phyloP scores from a whole-genome alignment of 768 basidiomycete genomes.

The Suillus brevipes region DNA sequence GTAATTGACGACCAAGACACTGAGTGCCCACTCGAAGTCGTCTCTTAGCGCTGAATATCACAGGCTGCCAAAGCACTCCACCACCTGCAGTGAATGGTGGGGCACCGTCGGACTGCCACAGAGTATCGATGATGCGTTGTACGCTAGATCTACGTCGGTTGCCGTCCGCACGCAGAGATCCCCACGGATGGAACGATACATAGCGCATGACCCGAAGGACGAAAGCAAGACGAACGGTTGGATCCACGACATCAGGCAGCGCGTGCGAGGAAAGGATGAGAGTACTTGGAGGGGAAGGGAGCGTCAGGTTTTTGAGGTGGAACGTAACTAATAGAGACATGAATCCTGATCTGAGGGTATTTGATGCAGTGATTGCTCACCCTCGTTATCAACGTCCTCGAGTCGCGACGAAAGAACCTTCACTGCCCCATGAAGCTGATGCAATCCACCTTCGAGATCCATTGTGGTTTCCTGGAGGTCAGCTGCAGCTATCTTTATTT shows the following conservation, averaged over 20 bases:
- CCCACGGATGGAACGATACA: conserved; percentile 77
- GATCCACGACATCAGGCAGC: conserved; percentile 36
- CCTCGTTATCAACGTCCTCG: conserved; percentile 46
- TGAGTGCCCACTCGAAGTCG: conserved; percentile 20
- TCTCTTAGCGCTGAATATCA: conserved; percentile 32
- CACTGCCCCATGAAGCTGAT: conserved; percentile 41
- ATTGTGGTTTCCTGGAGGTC: conserved; percentile 34
- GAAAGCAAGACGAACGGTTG: conserved; percentile 39
- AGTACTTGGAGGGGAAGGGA: conserved; percentile 51
- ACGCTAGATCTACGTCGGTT: conserved; percentile 50
- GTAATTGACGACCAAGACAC: conserved; percentile 16
- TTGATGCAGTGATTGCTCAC: conserved; percentile 28
- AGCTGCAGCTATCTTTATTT: conserved; percentile 33
- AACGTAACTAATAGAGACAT: conserved; percentile 40
- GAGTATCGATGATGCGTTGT: conserved; percentile 43
- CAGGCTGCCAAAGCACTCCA: conserved; percentile 65
- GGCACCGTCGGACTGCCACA: conserved; percentile 43
- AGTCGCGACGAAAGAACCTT: conserved; percentile 35
- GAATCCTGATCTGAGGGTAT: background rate
- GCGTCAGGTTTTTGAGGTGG: conserved; percentile 35
- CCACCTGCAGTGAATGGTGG: conserved; percentile 55
- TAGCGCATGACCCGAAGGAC: conserved; percentile 64
- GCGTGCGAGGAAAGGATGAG: conserved; percentile 43
- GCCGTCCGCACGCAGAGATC: conserved; percentile 61
- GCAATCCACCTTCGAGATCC: conserved; percentile 32